Conservation (phyloP, 2,329 filamentous ascomycete genomes). For the Aureobasidium subglaciale region DNA sequence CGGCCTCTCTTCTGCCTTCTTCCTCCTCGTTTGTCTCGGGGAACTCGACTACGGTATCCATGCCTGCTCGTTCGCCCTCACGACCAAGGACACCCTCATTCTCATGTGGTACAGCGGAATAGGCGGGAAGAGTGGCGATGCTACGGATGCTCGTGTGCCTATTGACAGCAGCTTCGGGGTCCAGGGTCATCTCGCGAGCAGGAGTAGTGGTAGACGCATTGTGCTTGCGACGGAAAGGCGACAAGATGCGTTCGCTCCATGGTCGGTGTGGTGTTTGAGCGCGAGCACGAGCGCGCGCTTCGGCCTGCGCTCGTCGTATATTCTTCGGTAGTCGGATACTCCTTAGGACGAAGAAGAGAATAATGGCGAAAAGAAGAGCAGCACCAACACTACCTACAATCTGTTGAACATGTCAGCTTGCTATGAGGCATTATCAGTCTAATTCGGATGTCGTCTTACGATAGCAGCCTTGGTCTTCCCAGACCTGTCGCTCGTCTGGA, state of each 20-base stretch:
- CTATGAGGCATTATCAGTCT: background rate
- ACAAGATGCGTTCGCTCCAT: slow-evolving; percentile 1
- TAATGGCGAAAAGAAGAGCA: slow-evolving; percentile 14
- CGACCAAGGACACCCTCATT: slow-evolving; percentile 77
- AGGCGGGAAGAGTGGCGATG: slow-evolving; percentile 88
- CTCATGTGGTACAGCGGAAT: slow-evolving; percentile 64
- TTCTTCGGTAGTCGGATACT: slow-evolving; percentile 1
- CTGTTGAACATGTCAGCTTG: slow-evolving; percentile 4
- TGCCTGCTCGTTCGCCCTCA: slow-evolving; percentile 84
- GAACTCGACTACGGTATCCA: slow-evolving; percentile 83
- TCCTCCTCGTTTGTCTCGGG: slow-evolving; percentile 75
- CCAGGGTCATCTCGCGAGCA: slow-evolving; percentile 1
- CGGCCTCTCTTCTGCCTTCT: slow-evolving; percentile 69
- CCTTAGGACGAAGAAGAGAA: slow-evolving; percentile 14
- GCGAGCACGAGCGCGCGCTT: background rate
- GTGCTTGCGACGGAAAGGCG: slow-evolving; percentile 1
- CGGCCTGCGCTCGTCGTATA: background rate
- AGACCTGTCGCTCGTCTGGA: background rate
- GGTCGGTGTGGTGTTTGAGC: background rate
- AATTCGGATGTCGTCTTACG: background rate
- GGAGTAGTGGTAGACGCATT: background rate
- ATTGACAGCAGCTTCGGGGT: slow-evolving; percentile 48
- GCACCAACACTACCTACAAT: slow-evolving; percentile 16
- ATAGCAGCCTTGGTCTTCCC: slow-evolving; percentile 13
- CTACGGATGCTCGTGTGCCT: slow-evolving; percentile 81